Conservation (phyloP, 176 grass and related monocot species). For the Paspalum vaginatum region DNA sequence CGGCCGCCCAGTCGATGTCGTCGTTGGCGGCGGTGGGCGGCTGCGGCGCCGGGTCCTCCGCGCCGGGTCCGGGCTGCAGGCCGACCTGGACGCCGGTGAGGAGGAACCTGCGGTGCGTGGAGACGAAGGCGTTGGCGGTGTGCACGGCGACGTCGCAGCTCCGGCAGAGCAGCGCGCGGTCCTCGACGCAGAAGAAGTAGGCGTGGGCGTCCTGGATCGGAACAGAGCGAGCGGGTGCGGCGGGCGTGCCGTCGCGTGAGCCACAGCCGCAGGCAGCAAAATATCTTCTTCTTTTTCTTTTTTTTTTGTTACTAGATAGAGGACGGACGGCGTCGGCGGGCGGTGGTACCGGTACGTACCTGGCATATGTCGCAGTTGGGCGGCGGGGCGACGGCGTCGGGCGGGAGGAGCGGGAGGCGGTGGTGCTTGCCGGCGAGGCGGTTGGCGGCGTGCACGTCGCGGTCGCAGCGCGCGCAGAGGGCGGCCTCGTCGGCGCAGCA, state of each 20-base stretch:
- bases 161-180: constrained; percentile 85
- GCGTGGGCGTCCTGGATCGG: constrained; percentile 84
- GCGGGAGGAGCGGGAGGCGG: constrained; percentile 60
- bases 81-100: constrained; percentile 94
- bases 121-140: constrained; percentile 76
- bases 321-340: too few species aligned
- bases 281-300: neutral
- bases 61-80: constrained; percentile 36
- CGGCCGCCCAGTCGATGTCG: constrained; percentile 43
- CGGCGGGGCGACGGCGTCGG: neutral
- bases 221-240: too few species aligned
- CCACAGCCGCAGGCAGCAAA: neutral
- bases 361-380: constrained; percentile 96
- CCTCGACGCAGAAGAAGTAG: constrained; percentile 97
- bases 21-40: constrained; percentile 8
- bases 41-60: neutral
- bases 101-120: constrained; percentile 82
- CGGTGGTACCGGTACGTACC: constrained; percentile 34
- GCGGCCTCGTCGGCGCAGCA: constrained; percentile 98
- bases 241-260: too few species aligned
- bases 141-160: constrained; percentile 88
- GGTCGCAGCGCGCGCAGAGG: constrained; percentile 82
- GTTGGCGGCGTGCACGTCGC: constrained; percentile 88
- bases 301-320: neutral
- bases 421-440: constrained; percentile 94